Percentiles rank a stretch among this genome's conserved stretches.
Evolutionary conservation across 805 yeast species (phyloP).

Genomic region (Candida fluviatilis): DNA sequence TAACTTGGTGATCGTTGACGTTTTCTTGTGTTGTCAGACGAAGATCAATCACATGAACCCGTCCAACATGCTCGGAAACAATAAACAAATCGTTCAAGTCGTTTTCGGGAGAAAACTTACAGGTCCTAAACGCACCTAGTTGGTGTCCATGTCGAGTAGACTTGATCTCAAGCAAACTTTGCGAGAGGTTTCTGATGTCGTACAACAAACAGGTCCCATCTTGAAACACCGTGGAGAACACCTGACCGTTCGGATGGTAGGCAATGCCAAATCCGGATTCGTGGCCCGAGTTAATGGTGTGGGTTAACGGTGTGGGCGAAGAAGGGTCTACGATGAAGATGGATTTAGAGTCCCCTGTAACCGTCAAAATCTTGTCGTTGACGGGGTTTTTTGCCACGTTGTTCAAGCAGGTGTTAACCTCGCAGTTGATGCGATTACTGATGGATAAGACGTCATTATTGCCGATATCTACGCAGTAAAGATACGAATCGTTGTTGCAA

Average conservation of each 20-base stretch:
- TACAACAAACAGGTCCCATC: conserved; percentile 77
- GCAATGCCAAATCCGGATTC: conserved; percentile 84
- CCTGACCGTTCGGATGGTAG: conserved; percentile 68
- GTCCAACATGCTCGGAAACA: conserved; percentile 78
- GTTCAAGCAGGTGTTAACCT: conserved; percentile 64
- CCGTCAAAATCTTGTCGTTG: conserved; percentile 29
- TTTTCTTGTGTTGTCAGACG: conserved; percentile 46
- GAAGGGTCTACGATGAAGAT: conserved; percentile 55
- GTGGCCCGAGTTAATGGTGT: conserved; percentile 50
- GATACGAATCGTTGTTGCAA: conserved; percentile 78
- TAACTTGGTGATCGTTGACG: conserved; percentile 64
- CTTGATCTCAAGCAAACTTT: conserved; percentile 42
- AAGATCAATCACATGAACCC: conserved; percentile 81
- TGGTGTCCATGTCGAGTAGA: conserved; percentile 56
- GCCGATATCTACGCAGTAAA: conserved; percentile 61
- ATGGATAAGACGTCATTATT: conserved; percentile 42
- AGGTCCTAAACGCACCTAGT: conserved; percentile 66
- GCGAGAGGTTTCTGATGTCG: conserved; percentile 60
- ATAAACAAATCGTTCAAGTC: conserved; percentile 74
- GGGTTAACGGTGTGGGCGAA: conserved; percentile 20
- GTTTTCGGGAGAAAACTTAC: conserved; percentile 42
- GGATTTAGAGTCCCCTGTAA: conserved; percentile 75
- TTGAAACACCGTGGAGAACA: conserved; percentile 79
- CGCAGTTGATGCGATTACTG: conserved; percentile 40
- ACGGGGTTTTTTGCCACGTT: conserved; percentile 63